These are phyloP conservation scores for Fagopyrum esculentum DNA, from an alignment of 148 eudicot genomes.

Conservation along the genomic window DNA sequence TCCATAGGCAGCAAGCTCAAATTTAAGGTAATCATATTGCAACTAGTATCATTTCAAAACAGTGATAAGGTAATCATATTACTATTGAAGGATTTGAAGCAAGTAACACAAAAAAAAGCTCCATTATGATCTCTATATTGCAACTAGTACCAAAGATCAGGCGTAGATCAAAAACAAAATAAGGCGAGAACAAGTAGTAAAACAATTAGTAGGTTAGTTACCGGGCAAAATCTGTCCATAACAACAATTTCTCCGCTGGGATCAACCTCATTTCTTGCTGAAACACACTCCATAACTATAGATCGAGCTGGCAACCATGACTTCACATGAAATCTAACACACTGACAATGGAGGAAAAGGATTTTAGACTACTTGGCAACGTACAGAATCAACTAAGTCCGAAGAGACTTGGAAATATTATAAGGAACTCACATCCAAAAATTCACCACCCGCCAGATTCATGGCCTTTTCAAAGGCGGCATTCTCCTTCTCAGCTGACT, in stretches of 20 bases:
- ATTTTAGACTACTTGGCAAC: too few relatives aligned
- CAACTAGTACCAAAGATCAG: background rate
- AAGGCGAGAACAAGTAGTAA: background rate
- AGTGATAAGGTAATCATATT: background rate
- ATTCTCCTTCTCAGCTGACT: constrained; percentile 74
- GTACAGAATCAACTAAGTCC: background rate
- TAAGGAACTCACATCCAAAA: constrained; percentile 65
- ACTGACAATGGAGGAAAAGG: constrained; percentile 21
- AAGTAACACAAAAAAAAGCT: background rate
- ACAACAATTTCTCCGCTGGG: constrained; percentile 55
- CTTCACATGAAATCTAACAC: constrained; percentile 38
- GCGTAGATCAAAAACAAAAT: background rate
- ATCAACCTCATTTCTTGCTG: constrained; percentile 43
- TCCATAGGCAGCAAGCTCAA: background rate
- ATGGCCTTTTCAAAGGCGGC: constrained; percentile 73
- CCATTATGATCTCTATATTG: background rate
- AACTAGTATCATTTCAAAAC: background rate
- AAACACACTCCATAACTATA: constrained; percentile 43
- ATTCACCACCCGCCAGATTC: constrained; percentile 74
- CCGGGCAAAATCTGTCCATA: constrained; percentile 47
- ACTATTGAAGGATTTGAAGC: too few relatives aligned
- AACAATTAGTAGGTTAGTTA: constrained; percentile 21
- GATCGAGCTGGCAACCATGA: constrained; percentile 70
- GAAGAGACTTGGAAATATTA: background rate
- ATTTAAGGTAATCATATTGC: too few relatives aligned